Evolutionary conservation across 352 stramenopile genomes (phyloP).

Genomic region (Pythium insidiosum): DNA sequence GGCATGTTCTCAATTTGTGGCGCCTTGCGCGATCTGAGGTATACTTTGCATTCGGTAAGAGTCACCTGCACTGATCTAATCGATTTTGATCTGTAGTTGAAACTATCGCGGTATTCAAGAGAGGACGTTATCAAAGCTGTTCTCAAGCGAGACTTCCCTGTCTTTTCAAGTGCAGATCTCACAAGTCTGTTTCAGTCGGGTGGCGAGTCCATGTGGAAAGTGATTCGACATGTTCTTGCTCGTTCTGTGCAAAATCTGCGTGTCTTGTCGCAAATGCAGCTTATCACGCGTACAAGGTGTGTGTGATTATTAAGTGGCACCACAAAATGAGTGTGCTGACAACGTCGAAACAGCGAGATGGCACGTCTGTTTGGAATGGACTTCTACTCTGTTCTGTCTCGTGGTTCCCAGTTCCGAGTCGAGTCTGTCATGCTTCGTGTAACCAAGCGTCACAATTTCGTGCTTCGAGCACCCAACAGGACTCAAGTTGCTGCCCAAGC

Average conservation of each 20-base stretch:
- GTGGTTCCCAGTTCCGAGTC: slow-evolving; percentile 91
- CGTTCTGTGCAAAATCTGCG: slow-evolving; percentile 23
- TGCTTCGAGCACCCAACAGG: slow-evolving; percentile 74
- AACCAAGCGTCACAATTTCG: slow-evolving; percentile 83
- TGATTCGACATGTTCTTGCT: slow-evolving; percentile 22
- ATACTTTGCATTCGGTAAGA: no score
- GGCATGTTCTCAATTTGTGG: slow-evolving; percentile 92
- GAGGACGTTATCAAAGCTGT: slow-evolving; percentile 45
- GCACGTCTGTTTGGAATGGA: slow-evolving; percentile 91
- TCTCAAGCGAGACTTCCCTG: slow-evolving; percentile 32
- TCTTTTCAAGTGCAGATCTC: slow-evolving; percentile 31
- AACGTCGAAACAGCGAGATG: slow-evolving; percentile 91
- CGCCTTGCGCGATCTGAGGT: slow-evolving; percentile 79
- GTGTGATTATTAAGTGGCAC: no score
- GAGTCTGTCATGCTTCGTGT: slow-evolving; percentile 90
- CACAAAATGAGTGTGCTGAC: no score
- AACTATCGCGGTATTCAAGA: slow-evolving; percentile 47
- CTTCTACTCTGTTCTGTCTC: slow-evolving; percentile 89
- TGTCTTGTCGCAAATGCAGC: slow-evolving; percentile 50
- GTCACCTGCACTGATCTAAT: no score
- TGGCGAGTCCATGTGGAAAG: slow-evolving; percentile 11
- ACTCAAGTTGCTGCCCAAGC: slow-evolving; percentile 84
- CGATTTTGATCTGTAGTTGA: slow-evolving; percentile 33
- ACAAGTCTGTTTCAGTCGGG: slow-evolving; percentile 28
- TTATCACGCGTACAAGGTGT: slow-evolving; percentile 49